phyloP scores from a whole-genome alignment of 306 rosid species.

The Dalbergia cultrata region DNA sequence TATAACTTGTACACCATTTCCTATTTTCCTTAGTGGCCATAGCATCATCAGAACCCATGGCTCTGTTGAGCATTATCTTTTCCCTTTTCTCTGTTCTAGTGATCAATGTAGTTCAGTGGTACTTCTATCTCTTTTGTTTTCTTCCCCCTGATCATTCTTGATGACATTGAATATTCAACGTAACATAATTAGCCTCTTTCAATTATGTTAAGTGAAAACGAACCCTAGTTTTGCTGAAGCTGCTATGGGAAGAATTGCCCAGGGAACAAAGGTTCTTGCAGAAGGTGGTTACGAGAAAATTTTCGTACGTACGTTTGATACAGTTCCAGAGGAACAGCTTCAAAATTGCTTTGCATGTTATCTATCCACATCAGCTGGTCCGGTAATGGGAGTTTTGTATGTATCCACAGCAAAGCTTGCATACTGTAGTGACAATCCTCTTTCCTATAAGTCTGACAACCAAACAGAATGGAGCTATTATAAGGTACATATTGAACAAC shows the following conservation, averaged over 20 bases:
- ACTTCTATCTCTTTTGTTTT: not conserved
- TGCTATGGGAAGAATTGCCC: slow-evolving; percentile 87
- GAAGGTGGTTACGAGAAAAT: slow-evolving; percentile 97
- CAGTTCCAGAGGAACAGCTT: slow-evolving; percentile 80
- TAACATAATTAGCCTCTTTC: slow-evolving; percentile 27
- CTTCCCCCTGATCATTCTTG: not conserved
- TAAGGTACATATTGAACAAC: slow-evolving; percentile 64
- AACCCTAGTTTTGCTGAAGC: slow-evolving; percentile 83
- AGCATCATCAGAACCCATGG: slow-evolving; percentile 1
- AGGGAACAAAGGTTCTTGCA: slow-evolving; percentile 90
- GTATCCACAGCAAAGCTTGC: slow-evolving; percentile 84
- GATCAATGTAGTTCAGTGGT: not conserved
- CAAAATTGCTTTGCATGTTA: slow-evolving; percentile 88
- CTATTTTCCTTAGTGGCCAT: not conserved
- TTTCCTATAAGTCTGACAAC: slow-evolving; percentile 68
- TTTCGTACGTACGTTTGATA: slow-evolving; percentile 78
- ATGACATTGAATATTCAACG: slow-evolving; percentile 4
- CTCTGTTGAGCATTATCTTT: not conserved
- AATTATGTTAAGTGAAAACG: slow-evolving; percentile 62
- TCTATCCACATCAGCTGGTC: slow-evolving; percentile 91
- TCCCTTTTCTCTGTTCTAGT: not conserved
- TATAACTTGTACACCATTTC: not conserved
- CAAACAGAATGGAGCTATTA: slow-evolving; percentile 95
- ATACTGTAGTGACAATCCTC: slow-evolving; percentile 88
- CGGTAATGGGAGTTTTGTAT: slow-evolving; percentile 69